Base-by-base conservation (phyloP, 495 filamentous ascomycete species). In the Pseudoneurospora amorphoporcata region DNA sequence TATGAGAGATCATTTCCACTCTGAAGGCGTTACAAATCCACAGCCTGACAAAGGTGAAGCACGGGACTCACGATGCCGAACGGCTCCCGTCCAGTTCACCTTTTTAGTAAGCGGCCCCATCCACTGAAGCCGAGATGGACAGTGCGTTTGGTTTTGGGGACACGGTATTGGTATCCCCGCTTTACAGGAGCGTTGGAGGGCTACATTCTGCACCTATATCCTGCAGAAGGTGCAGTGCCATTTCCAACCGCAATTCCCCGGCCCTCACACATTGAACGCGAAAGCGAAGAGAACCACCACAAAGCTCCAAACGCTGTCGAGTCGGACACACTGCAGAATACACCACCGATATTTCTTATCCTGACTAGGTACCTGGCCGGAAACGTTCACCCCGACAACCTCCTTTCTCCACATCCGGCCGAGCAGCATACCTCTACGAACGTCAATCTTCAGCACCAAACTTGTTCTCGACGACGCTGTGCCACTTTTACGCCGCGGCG, bases 51-150 rank as follows among this genome's bases (percentile, higher is more conserved):
- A 35, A 65, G 23, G 29, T 65, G 53, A 35, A 32, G 53, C 29
- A 65, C 53, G 23, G 53, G 23, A 61, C 53, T 32, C 53, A 32
- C 23, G 23, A 61, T 61, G 23, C 53, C 53, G 35, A 37, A 3
- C 3, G 53, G 23, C 29, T 61, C 53, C 53, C 17, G 42, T 19
- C 53, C 53, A 35, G 42, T 19, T 47, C 43, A 47, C 43, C 43
- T 19, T 17, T 29, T 12, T 65, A 65, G 53, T 65, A 29, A 29
- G 53, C 53, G 53, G 53, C 53, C 53, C 53, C 53, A 65, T 65
- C 53, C 53, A 61, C 53, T 61, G 53, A 17, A 70, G 32, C 68
- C 58, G 53, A 39, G 71, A 70, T 40, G 71, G 17, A 72, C 69
- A 42, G 41, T 42, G 69, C 39, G 8, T 70, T 39, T 39, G 3